Base-by-base conservation (phyloP, 106 monocot genomes). In the Acorus gramineus region DNA sequence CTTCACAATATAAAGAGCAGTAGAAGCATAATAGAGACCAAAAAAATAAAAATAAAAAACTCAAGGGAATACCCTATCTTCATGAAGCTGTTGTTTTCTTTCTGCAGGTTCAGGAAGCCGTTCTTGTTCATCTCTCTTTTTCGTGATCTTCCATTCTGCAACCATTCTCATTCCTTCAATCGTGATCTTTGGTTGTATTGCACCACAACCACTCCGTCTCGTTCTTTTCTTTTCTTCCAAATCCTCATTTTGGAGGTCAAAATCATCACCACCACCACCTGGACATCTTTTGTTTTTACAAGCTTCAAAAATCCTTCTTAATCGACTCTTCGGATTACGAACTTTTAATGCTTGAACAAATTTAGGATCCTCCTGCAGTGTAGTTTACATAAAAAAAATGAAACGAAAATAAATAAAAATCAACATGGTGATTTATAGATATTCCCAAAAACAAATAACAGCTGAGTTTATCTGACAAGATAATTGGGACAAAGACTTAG, bases 111-210 rank as follows among this genome's bases (percentile, higher is more conserved):
- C 96, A 44, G 96, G 96, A 74, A 96, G 91, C 69, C 91, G 96
- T 44, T 98, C 96, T 63, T 74, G 83, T 53, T 98, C 96, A 71
- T 98, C 96, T 81, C 85, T 98, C 83, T 88, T 96, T 81, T 98
- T 98, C 52, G 75, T 59, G 66, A 85, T 81, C 72, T 98, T 98
- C 66, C 80, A 98, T 61, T 98, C 96, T 43, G 96, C 96, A 56
- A 98, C 81, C 96, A 98, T 98, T 78, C 88, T 98, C 96, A 98
- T 91, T 44, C 96, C 96, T 81, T 91, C 91, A 55, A 91, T 82
- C 3, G 91, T 98, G 56, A 98, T 98, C 56, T 83, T 98, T 52
- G 96, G 96, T 56, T 98, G 96, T 65, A 88, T 90, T 64, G 96
- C 91, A 68, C 96, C 96, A 73, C 96, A 98, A 6, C 91, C 96